phyloP scores from a whole-genome alignment of 1,139 yeast genomes.

The Pichia sp. region DNA sequence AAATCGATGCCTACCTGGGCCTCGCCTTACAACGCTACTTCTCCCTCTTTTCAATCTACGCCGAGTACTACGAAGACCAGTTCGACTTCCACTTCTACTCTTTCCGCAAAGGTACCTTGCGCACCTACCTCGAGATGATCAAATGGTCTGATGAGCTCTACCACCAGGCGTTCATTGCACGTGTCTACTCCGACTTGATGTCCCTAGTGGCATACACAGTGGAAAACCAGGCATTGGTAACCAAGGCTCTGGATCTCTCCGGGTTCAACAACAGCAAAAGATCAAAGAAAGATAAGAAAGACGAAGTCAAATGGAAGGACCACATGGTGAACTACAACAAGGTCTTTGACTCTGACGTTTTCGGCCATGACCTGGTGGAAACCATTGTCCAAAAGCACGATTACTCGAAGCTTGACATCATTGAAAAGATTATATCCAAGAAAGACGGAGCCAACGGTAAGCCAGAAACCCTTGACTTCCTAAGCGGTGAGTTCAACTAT shows the following conservation, averaged over 20 bases:
- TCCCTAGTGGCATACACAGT: slow-evolving; percentile 40
- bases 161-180: slow-evolving; percentile 62
- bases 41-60: slow-evolving; percentile 63
- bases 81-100: slow-evolving; percentile 93
- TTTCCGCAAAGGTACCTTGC: slow-evolving; percentile 84
- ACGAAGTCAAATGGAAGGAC: slow-evolving; percentile 36
- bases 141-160: slow-evolving; percentile 78
- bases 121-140: slow-evolving; percentile 72
- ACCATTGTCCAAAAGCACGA: slow-evolving; percentile 12
- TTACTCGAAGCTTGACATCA: slow-evolving; percentile 9
- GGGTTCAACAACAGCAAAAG: slow-evolving; percentile 20
- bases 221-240: slow-evolving; percentile 22
- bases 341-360: slow-evolving; percentile 45
- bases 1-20: slow-evolving; percentile 48
- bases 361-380: slow-evolving; percentile 36
- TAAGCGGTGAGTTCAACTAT: slow-evolving; percentile 17
- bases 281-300: slow-evolving; percentile 31
- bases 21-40: slow-evolving; percentile 75
- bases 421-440: slow-evolving; percentile 13
- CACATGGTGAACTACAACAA: slow-evolving; percentile 40
- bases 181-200: slow-evolving; percentile 67
- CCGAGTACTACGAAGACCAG: slow-evolving; percentile 76
- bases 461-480: slow-evolving; percentile 13
- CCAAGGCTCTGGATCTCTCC: slow-evolving; percentile 24
- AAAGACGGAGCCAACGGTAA: slow-evolving; percentile 6